A percentile compares a stretch with the other conserved stretches of the same genome.
Conservation (phyloP, 805 yeast genomes). For the Suhomyces pyralidae region DNA sequence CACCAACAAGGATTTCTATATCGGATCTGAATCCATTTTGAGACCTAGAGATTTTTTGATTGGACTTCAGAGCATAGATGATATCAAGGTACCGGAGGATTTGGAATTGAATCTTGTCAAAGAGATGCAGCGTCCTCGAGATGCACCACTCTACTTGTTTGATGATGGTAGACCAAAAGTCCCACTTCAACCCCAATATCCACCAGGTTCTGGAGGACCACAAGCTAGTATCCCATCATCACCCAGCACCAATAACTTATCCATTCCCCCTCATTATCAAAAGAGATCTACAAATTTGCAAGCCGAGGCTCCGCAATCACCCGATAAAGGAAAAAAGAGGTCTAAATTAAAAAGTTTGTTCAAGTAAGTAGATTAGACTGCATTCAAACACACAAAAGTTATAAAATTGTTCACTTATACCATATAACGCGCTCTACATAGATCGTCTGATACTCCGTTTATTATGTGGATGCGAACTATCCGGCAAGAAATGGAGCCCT, state of each 20-base stretch:
- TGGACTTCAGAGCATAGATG: slow-evolving; percentile 41
- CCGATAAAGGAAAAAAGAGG: slow-evolving; percentile 41
- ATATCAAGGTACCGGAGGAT: slow-evolving; percentile 36
- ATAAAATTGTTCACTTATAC: background rate
- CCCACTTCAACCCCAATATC: slow-evolving; percentile 9
- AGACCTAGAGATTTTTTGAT: slow-evolving; percentile 51
- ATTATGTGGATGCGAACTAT: background rate
- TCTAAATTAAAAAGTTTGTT: slow-evolving; percentile 47
- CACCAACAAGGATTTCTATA: slow-evolving; percentile 66
- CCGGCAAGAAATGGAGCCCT: background rate
- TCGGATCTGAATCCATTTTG: slow-evolving; percentile 77
- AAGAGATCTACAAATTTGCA: slow-evolving; percentile 13
- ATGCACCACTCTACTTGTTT: slow-evolving; percentile 44
- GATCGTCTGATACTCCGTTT: background rate
- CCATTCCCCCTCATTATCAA: slow-evolving; percentile 27
- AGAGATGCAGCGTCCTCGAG: slow-evolving; percentile 25
- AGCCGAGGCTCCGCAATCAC: slow-evolving; percentile 3
- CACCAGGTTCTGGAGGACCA: slow-evolving; percentile 17
- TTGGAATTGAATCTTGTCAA: slow-evolving; percentile 40
- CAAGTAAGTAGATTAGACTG: slow-evolving; percentile 13
- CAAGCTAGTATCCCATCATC: slow-evolving; percentile 5
- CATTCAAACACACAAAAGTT: background rate
- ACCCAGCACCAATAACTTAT: slow-evolving; percentile 1
- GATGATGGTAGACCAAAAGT: slow-evolving; percentile 27
- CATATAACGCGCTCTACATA: background rate